Percentiles rank a stretch among this genome's conserved stretches.
phyloP scores from a whole-genome alignment of 75 land plant species.

The Larix kaempferi region DNA sequence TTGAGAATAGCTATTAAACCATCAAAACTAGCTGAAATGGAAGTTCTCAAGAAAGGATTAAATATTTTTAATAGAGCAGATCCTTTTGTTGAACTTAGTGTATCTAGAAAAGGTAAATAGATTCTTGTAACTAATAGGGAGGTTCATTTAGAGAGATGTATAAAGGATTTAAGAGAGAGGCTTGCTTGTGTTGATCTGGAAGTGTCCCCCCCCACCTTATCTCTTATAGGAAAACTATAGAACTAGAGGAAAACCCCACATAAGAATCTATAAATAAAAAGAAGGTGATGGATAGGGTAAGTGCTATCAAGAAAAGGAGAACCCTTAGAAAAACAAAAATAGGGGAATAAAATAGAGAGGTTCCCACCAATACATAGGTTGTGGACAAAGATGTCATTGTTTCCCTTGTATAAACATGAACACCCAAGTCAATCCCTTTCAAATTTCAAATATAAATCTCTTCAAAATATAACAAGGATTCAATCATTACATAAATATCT shows the following conservation, averaged over 20 bases:
- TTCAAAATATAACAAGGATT: no score
- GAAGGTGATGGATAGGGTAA: no score
- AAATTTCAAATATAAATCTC: no score
- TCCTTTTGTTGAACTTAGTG: conserved; percentile 92
- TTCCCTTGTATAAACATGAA: no score
- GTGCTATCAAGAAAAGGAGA: no score
- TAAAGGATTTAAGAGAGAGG: conserved; percentile 85
- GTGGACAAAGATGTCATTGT: no score
- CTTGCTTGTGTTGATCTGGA: conserved; percentile 79
- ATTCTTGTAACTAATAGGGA: conserved; percentile 96
- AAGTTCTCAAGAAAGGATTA: conserved; percentile 69
- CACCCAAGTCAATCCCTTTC: no score
- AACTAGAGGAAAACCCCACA: conserved; percentile 28
- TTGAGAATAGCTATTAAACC: conserved; percentile 91
- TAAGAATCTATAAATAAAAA: no score
- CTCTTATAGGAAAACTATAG: conserved; percentile 82
- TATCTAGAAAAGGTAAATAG: conserved; percentile 88
- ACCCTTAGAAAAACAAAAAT: no score
- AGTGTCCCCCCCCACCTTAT: conserved; percentile 92
- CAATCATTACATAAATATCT: no score
- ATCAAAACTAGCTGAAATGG: conserved; percentile 81
- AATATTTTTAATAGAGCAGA: conserved; percentile 84
- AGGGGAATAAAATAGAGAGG: no score
- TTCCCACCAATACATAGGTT: no score
- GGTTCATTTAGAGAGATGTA: conserved; percentile 92